Base-by-base conservation (phyloP, 2,329 filamentous ascomycete genomes). In the Talaromyces sp. region DNA sequence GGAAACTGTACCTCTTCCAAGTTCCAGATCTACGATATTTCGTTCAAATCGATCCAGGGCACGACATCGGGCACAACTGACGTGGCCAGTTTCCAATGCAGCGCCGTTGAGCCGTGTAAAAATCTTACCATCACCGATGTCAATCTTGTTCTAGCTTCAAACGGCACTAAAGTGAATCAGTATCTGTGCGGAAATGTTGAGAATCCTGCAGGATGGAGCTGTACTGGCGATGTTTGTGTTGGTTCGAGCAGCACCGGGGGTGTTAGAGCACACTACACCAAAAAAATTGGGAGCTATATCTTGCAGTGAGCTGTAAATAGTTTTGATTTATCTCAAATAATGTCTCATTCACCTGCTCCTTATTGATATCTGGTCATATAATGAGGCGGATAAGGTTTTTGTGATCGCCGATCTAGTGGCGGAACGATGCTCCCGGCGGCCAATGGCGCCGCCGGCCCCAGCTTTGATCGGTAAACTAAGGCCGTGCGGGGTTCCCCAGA, bases 1-100 rank as follows among this genome's bases (percentile, higher is more conserved):
- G 75, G 76, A 0, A 75, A 78, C 54, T 78, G 76, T 64, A 75
- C 73, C 0, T 76, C 73, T 9, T 74, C 71, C 1, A 66, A 72
- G 36, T 80, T 81, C 62, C 71, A 80, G 56, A 68, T 81, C 25
- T 63, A 65, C 2, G 70, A 77, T 55, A 62, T 79, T 2, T 59
- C 55, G 1, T 60, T 73, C 10, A 54, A 27, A 1, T 60, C 66
- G 32, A 57, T 71, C 2, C 60, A 57, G 0, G 69, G 72, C 0
- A 71, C 68, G 3, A 63, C 62, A 1, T 25, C 60, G 25, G 19
- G 33, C 19, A 64, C 62, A 1, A 36, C 58, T 13, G 61, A 65
- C 6, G 65, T 74, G 15, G 68, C 68, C 0, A 71, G 67, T 49
- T 63, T 75, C 3, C 71, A 74, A 53, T 75, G 73, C 60, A 72